Evolutionary conservation across 257 asterid species (phyloP), one percentile per base, ranked within the genome.

Genomic region (Vinca minor): DNA sequence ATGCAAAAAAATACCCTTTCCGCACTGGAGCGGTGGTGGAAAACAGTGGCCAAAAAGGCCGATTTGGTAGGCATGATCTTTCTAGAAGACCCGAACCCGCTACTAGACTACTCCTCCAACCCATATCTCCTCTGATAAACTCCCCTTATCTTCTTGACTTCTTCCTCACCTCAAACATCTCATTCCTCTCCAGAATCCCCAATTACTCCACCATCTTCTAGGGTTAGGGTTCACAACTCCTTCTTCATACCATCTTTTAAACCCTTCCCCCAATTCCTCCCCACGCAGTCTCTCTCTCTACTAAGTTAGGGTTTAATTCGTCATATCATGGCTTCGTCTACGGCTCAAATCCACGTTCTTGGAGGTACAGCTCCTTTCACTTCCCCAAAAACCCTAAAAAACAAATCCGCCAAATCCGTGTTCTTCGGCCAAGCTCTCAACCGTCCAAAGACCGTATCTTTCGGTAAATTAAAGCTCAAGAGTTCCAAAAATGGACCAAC

Each of bases 271-370:
- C 57, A 50, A 3, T 3, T 21, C 1, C 15, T n/a, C n/a, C n/a
- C n/a, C n/a, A n/a, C n/a, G n/a, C n/a, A n/a, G n/a, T n/a, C n/a
- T n/a, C n/a, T n/a, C n/a, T n/a, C 9, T 25, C 1, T 56, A 3
- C 42, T 18, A 2, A n/a, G 29, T 56, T 29, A 15, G 62, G 60
- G 60, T 15, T 29, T 55, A n/a, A 15, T 28, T 31, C 28, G 12
- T n/a, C n/a, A 56, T 1, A 56, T 13, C 15, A 56, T 56, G 62
- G 62, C 87, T 8, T 54, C 85, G 20, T 81, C 87, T 23, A 59
- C 85, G 26, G 84, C 95, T 69, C 88, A 82, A 73, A 74, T 86
- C 59, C 85, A 84, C 68, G 82, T 85, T 53, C 77, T 82, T 8
- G 87, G 87, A 15, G 81, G 87, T 35, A 59, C 78, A n/a, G 67